Evolutionary conservation across 345 rosid genomes (phyloP), one percentile per base, ranked within the genome.

Genomic region (Cochlearia excelsa): DNA sequence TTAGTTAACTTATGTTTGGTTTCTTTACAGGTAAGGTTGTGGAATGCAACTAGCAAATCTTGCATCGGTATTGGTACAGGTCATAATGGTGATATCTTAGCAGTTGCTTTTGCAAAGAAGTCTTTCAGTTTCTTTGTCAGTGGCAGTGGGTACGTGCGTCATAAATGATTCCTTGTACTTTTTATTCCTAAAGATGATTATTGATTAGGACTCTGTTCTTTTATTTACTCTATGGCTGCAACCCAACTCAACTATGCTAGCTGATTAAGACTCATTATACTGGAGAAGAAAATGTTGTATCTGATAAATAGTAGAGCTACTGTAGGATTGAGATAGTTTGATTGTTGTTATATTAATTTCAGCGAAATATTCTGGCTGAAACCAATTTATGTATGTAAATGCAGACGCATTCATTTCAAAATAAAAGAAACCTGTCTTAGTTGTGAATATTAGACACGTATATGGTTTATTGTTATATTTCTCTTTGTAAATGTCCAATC

Each of bases 1-100:
- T 46, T 1, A 11, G 43, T 41, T 33, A 54, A 35, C 58, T 47
- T 61, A 26, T 68, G 51, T 57, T 57, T 50, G 39, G n/a, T 66
- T 65, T 63, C 55, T 55, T 10, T 78, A 45, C 63, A 93, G 99
- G 89, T 86, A 63, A 81, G 99, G 75, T 72, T 93, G 53, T 93
- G 99, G 97, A 87, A 86, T 9, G 68, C 89, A 63, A 81, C 79
- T 51, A 76, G 67, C 65, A 74, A 73, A 74, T 62, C 77, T 60
- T 93, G 99, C 68, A 63, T 93, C 70, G 97, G 97, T 73, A 67
- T 93, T 69, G 99, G 95, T 52, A 73, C 66, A 8, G 95, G 99
- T 57, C 99, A 93, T 78, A 82, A 75, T 83, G 94, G 85, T 33
- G 95, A 93, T 40, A 86, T 93, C 57, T 90, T 84, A 67, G 95